Conservation (phyloP, 768 basidiomycete genomes). For the Pleurotus cornucopiae region DNA sequence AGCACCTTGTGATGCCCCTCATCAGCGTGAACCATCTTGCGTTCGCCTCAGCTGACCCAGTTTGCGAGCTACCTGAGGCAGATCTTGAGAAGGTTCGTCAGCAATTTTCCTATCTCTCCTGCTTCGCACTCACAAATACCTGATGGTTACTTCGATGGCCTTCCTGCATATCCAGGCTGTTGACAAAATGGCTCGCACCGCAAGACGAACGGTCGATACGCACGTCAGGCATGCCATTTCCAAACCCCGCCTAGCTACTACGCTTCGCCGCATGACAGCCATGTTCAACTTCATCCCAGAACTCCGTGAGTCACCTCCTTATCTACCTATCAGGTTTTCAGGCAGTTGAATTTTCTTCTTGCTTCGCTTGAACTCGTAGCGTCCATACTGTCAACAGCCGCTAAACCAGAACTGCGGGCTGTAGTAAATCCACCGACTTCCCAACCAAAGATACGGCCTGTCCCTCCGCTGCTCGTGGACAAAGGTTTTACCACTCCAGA, state of each 20-base stretch:
- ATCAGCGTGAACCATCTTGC: conserved; percentile 68
- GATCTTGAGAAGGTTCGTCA: conserved; percentile 64
- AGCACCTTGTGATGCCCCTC: conserved; percentile 72
- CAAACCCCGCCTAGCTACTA: conserved; percentile 63
- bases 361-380: conserved; percentile 33
- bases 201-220: conserved; percentile 63
- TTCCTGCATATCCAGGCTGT: conserved; percentile 40
- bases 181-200: conserved; percentile 67
- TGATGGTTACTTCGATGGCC: not conserved
- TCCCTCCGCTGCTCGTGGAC: conserved; percentile 13
- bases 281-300: conserved; percentile 63
- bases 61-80: conserved; percentile 48
- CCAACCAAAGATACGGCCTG: conserved; percentile 9
- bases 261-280: conserved; percentile 67
- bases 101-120: not conserved
- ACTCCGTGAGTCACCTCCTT: conserved; percentile 47
- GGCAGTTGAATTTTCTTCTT: not conserved
- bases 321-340: not conserved
- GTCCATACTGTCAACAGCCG: conserved; percentile 40
- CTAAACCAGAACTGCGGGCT: conserved; percentile 36
- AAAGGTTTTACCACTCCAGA: not conserved
- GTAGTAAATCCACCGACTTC: conserved; percentile 10
- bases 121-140: not conserved
- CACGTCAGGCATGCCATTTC: conserved; percentile 70
- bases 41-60: conserved; percentile 55